Percentiles rank a stretch among this genome's conserved stretches.
Evolutionary conservation across 306 rosid species (phyloP).

Genomic region (Oemleria cerasiformis): DNA sequence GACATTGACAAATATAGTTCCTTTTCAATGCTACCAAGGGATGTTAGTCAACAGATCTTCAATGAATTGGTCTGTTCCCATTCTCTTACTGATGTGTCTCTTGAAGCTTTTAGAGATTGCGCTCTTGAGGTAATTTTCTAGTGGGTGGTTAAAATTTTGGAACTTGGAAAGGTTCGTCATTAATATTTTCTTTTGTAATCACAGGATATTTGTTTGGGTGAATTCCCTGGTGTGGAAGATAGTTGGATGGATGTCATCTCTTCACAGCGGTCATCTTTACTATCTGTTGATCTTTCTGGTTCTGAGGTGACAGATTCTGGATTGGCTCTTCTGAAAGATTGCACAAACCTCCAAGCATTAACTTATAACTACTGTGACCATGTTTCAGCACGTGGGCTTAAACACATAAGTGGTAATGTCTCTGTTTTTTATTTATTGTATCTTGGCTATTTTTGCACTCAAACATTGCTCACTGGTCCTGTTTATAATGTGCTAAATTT

Average conservation of each 20-base stretch:
- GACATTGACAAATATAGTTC: slow-evolving; percentile 46
- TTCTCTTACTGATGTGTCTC: slow-evolving; percentile 47
- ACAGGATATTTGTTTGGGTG: slow-evolving; percentile 65
- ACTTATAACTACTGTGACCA: slow-evolving; percentile 53
- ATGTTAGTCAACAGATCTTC: slow-evolving; percentile 65
- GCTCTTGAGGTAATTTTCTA: slow-evolving; percentile 53
- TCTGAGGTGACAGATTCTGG: slow-evolving; percentile 60
- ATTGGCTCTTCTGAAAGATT: slow-evolving; percentile 45
- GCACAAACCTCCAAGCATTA: slow-evolving; percentile 52
- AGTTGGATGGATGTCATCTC: slow-evolving; percentile 64
- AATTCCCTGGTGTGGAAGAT: slow-evolving; percentile 55
- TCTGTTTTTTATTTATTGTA: slow-evolving; percentile 4
- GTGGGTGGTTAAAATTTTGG: slow-evolving; percentile 20
- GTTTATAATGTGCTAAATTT: neutral
- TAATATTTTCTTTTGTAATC: slow-evolving; percentile 19
- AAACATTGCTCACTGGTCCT: neutral
- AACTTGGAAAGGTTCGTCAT: slow-evolving; percentile 15
- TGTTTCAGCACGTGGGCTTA: slow-evolving; percentile 59
- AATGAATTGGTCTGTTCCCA: slow-evolving; percentile 53
- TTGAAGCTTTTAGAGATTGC: slow-evolving; percentile 57
- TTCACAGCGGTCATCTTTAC: slow-evolving; percentile 61
- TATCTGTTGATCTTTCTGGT: slow-evolving; percentile 59
- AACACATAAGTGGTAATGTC: slow-evolving; percentile 49
- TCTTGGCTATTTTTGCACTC: neutral
- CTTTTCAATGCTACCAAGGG: slow-evolving; percentile 57